These are phyloP conservation scores for Suaeda aralocaspica DNA, from an alignment of 148 eudicot species.

Conservation along the genomic window DNA sequence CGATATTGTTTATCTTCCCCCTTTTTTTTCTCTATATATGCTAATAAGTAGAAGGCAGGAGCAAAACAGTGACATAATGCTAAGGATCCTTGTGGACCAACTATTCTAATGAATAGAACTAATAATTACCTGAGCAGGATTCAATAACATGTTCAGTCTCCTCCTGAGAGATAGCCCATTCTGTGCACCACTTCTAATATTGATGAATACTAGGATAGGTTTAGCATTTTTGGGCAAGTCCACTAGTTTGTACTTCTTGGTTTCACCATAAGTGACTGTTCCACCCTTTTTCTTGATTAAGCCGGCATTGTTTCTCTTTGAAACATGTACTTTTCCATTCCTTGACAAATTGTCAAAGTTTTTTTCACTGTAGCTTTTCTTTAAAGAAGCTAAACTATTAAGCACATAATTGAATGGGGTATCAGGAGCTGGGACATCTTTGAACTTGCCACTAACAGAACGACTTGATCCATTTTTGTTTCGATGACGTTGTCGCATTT, in stretches of 20 bases:
- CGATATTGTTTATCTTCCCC: too few relatives aligned
- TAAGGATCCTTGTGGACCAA: neutral
- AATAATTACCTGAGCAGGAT: conserved; percentile 70
- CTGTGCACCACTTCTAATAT: conserved; percentile 80
- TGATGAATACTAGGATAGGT: conserved; percentile 74
- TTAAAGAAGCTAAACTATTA: conserved; percentile 47
- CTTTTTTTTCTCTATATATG: too few relatives aligned
- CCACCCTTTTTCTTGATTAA: conserved; percentile 39
- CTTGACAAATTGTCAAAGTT: conserved; percentile 33
- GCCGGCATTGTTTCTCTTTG: conserved; percentile 36
- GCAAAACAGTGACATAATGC: neutral
- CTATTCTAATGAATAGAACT: neutral
- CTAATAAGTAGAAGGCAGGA: too few relatives aligned
- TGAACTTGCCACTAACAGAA: conserved; percentile 43
- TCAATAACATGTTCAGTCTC: conserved; percentile 71
- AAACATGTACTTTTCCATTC: conserved; percentile 29
- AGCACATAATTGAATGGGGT: conserved; percentile 41
- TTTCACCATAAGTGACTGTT: conserved; percentile 38
- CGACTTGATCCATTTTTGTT: conserved; percentile 45
- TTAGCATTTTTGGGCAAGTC: conserved; percentile 70
- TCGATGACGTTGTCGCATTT: conserved; percentile 54
- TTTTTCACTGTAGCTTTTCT: conserved; percentile 47
- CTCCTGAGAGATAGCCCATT: conserved; percentile 66
- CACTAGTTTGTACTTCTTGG: conserved; percentile 52
- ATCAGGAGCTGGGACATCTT: conserved; percentile 40